Evolutionary conservation across 2,329 filamentous ascomycete species (phyloP).

Genomic region (Aspergillus puulaauensis): DNA sequence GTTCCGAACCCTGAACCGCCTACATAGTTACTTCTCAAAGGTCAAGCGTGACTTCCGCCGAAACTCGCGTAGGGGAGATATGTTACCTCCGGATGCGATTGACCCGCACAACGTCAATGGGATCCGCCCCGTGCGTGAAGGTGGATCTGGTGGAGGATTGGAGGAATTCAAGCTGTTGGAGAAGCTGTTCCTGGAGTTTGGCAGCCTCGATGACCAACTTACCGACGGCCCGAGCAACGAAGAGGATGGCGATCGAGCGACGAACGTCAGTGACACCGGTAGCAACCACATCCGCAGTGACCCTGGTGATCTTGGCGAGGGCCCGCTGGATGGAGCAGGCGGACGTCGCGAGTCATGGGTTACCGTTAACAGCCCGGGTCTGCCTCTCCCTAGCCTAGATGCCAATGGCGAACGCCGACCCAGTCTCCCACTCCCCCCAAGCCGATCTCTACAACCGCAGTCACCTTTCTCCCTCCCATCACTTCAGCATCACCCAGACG

Average conservation of each 20-base stretch:
- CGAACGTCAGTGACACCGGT: conserved; percentile 38
- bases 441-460: conserved; percentile 27
- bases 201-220: conserved; percentile 40
- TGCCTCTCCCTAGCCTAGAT: conserved; percentile 32
- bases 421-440: conserved; percentile 38
- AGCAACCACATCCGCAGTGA: conserved; percentile 44
- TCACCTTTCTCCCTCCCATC: conserved; percentile 15
- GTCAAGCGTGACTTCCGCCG: conserved; percentile 40
- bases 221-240: conserved; percentile 29
- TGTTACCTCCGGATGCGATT: conserved; percentile 23
- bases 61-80: conserved; percentile 32
- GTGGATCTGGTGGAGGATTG: conserved; percentile 30
- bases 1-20: conserved; percentile 45
- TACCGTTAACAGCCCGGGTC: conserved; percentile 38
- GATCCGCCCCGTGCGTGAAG: conserved; percentile 31
- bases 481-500: conserved; percentile 36
- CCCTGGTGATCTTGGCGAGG: conserved; percentile 32
- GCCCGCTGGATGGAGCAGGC: conserved; percentile 29
- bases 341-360: conserved; percentile 44
- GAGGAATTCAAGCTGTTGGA: conserved; percentile 44
- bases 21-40: conserved; percentile 42
- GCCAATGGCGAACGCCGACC: conserved; percentile 37
- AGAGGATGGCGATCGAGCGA: conserved; percentile 37
- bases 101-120: conserved; percentile 29
- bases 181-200: conserved; percentile 42